These are phyloP conservation scores for Scedosporium dehoogii DNA, from an alignment of 2,329 filamentous ascomycete species.

Conservation along the genomic window DNA sequence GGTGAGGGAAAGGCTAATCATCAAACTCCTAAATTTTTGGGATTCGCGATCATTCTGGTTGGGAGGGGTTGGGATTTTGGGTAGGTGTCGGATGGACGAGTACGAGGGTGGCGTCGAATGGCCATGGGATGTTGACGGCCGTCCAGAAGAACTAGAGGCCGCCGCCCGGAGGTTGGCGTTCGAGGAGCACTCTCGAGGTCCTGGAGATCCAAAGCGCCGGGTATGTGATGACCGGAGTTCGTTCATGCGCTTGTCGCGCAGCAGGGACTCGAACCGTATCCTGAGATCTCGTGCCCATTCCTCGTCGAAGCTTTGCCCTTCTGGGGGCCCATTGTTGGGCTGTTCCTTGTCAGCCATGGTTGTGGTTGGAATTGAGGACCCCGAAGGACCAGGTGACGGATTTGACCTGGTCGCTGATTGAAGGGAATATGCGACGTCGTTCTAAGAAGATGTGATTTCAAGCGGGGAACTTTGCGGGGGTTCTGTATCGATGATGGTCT, in stretches of 20 bases:
- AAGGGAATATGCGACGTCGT: not conserved
- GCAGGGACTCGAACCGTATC: slow-evolving; percentile 73
- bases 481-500: no score
- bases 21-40: slow-evolving; percentile 68
- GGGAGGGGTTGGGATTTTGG: slow-evolving; percentile 62
- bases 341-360: slow-evolving; percentile 5
- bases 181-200: slow-evolving; percentile 38
- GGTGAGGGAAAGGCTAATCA: slow-evolving; percentile 77
- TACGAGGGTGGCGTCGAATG: slow-evolving; percentile 33
- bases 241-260: slow-evolving; percentile 80
- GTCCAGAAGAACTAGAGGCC: slow-evolving; percentile 26
- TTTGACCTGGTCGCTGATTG: not conserved
- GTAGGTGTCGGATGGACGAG: slow-evolving; percentile 38
- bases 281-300: slow-evolving; percentile 71
- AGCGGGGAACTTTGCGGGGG: not conserved
- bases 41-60: slow-evolving; percentile 52
- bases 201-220: slow-evolving; percentile 49
- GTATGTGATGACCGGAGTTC: slow-evolving; percentile 44
- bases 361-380: not conserved
- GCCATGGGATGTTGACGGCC: slow-evolving; percentile 37
- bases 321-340: not conserved
- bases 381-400: not conserved
- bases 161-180: slow-evolving; percentile 34
- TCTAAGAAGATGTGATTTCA: not conserved
- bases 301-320: slow-evolving; percentile 34